Base-by-base conservation (phyloP, 768 basidiomycete genomes). In the Terana coerulea region DNA sequence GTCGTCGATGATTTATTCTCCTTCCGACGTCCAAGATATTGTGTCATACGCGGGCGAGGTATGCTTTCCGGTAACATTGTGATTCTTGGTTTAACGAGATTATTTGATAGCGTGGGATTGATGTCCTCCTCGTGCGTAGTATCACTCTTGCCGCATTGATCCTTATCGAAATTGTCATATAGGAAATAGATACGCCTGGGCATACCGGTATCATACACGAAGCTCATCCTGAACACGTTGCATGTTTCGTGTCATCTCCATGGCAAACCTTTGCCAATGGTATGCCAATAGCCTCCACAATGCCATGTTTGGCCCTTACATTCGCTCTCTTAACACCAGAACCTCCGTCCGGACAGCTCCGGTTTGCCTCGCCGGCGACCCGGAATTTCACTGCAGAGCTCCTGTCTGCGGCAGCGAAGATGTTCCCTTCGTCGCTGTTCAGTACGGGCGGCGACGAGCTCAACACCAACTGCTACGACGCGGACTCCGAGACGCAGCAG, bases 401-500 rank as follows among this genome's bases (percentile, higher is more conserved):
- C 6, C 61, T 77, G 55, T 48, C 44, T 1, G 63, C 65, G 8
- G 65, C 66, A 25, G 48, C 64, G 1, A 55, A 55, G 24, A 30
- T 69, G 34, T 64, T 71, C 46, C 65, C 68, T 1, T 66, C 70
- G 22, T 59, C 52, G 14, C 66, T 74, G 46, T 63, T 80, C 56
- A 69, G 68, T 47, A 74, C 75, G 0, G 78, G 78, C 14, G 78
- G 78, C 0, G 78, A 79, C 59, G 75, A 78, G 54, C 52, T 76
- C 59, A 78, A 77, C 60, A 54, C 53, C 26, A 59, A 60, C 17
- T 73, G 72, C 58, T 76, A 74, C 58, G 64, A 61, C 29, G 58
- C 67, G 10, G 77, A 78, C 54, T 46, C 58, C 5, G 53, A 53
- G 31, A 73, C 74, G 3, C 64, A 68, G 49, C 30, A 51, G 0